Evolutionary conservation across 2,329 filamentous ascomycete genomes (phyloP), one percentile per base, ranked within the genome.

Genomic region (Gaeumannomyces sp.): DNA sequence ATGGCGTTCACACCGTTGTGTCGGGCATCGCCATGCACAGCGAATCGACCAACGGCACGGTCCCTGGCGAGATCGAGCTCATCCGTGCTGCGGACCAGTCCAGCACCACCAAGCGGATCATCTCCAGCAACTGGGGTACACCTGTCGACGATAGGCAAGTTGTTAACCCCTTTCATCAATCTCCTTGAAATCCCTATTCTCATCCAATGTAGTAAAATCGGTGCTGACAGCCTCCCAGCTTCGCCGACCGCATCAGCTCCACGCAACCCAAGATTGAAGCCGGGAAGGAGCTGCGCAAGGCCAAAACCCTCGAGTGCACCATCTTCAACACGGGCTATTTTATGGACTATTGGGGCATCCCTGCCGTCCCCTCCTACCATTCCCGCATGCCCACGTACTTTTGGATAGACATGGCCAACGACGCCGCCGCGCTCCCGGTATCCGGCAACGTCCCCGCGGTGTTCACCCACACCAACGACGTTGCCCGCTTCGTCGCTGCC

Each of bases 381-480:
- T 72, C 76, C 0, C 76, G 81, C 19, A 75, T 78, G 4, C 56
- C 56, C 22, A 25, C 13, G 10, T 25, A 25, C n/a, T 58, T 28
- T 4, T 58, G 56, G 56, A 66, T 84, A 27, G 80, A 84, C 68
- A 75, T 83, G 13, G 65, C 70, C 4, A 74, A 75, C 66, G 27
- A 79, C 16, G 72, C 71, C 3, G 83, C 83, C 1, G 80, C 77
- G 14, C 78, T 84, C 27, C 82, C 83, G 0, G 81, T 80, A 0
- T 73, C 77, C 28, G 83, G 83, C 0, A 73, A 80, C n/a, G 74
- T 72, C 7, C 71, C 71, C 3, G 73, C 81, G 11, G 71, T 75
- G 3, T 80, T 83, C 70, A 85, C 81, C 0, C 79, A 83, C 68
- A 81, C 77, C 1, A 71, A 71, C 5, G 83, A 85, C 68, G 72